Base-by-base conservation (phyloP, 495 filamentous ascomycete species). In the Penicillium nucicola region DNA sequence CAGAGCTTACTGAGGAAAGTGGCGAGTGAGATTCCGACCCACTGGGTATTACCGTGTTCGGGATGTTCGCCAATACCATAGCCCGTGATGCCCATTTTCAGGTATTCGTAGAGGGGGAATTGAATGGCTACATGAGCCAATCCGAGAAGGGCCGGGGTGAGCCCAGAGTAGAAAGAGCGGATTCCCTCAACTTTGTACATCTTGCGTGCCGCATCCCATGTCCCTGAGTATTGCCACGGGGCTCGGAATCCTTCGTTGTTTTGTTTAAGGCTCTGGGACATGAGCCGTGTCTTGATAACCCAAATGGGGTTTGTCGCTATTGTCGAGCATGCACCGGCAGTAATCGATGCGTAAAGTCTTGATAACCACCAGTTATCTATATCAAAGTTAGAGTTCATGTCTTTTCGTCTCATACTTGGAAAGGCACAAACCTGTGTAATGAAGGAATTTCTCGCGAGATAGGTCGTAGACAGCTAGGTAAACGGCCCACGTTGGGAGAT, bases 301-400 rank as follows among this genome's bases (percentile, higher is more conserved):
- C 93, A 99, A 50, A 99, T 99, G 0, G 93, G 93, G 68, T 99
- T 99, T n/a, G 93, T 99, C 47, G 81, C 88, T 53, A 97, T 81
- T 3, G 95, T 97, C 46, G 90, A 95, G 65, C 88, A 96, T 46
- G 85, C 89, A 14, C 93, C 93, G 28, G 90, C 93, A 32, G 88
- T 83, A 52, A 99, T 79, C 18, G 95, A 93, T 20, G 95, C 92
- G 69, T 80, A 79, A 14, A 82, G 75, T 57, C 84, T 77, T 45
- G 80, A 76, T 31, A 85, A 59, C 75, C 81, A 84, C 69, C 79
- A 80, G 56, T 75, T 83, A 53, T 77, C 75, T 81, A 56, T 45
- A 45, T 54, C 23, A 18, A 38, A 6, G 45, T 66, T 37, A 66
- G 57, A 31, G 43, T 9, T 22, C 6, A 18, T 32, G 4, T 5